Percentiles rank a stretch among this genome's conserved stretches.
Evolutionary conservation across 1,284 basidiomycete species (phyloP).

Genomic region (Phellopilus nigrolimitatus): DNA sequence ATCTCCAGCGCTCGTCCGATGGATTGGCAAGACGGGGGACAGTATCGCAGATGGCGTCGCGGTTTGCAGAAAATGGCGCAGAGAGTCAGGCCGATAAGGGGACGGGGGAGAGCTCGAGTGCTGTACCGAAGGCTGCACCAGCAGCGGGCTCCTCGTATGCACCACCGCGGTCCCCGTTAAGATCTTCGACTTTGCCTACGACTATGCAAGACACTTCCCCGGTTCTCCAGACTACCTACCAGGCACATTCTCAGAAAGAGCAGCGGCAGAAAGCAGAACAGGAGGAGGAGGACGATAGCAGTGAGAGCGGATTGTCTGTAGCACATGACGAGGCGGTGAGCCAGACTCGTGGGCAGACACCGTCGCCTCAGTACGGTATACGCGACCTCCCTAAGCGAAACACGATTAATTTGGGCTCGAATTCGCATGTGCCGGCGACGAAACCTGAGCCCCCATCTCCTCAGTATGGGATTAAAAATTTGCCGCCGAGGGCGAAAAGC

Average conservation of each 20-base stretch:
- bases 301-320: background rate
- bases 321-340: background rate
- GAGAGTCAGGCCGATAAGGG: background rate
- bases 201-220: background rate
- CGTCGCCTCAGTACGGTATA: conserved; percentile 27
- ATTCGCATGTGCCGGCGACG: conserved; percentile 20
- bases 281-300: background rate
- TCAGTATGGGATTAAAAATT: conserved; percentile 18
- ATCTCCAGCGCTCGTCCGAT: background rate
- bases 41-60: background rate
- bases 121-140: background rate
- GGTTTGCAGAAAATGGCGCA: background rate
- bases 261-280: too few relatives aligned
- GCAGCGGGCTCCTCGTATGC: background rate
- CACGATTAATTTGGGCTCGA: conserved; percentile 3
- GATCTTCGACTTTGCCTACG: background rate
- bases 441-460: conserved; percentile 19
- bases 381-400: conserved; percentile 26
- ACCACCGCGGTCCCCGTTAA: background rate
- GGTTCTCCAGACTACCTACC: background rate
- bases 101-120: background rate
- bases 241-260: background rate
- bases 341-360: background rate
- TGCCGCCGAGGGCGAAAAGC: conserved; percentile 15
- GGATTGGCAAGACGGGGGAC: conserved; percentile 1